Evolutionary conservation across 1,284 basidiomycete genomes (phyloP), one percentile per base, ranked within the genome.

Genomic region (Sanghuangporus sanghuang): DNA sequence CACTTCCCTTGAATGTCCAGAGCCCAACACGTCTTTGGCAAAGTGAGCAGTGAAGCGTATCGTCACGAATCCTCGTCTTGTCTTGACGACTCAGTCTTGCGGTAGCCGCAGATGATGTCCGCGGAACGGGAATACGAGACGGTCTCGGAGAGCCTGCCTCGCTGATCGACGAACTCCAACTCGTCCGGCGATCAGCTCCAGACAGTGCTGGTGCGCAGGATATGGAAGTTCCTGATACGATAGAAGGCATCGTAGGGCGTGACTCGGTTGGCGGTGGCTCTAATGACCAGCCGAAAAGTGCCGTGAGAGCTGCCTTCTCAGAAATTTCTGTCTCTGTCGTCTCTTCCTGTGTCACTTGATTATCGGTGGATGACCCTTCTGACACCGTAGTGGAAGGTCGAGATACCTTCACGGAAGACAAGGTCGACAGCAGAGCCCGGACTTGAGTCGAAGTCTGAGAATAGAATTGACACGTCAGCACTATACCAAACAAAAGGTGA

Each of bases 21-120:
- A 93, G 74, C 2, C 90, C 90, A 49, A 92, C 78, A 8, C 90
- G 81, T 32, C 90, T 80, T 69, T 90, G 89, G 69, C 90, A 92
- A 21, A 93, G 75, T 6, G 75, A 64, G 66, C 90, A 93, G 64
- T 85, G 80, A 2, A 92, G 72, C 8, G 82, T 73, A 8, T 79
- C 77, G 46, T 85, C 83, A 11, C 75, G 74, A 66, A 68, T 76
- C 71, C 65, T 61, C 57, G 39, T 48, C 61, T 12, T 63, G 60
- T 61, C 65, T 35, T 38, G 58, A 18, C 54, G 49, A 27, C 52
- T 23, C 40, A 54, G 57, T 50, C 64, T 58, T 32, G 56, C 16
- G 14, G 46, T 23, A 14, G 52, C 46, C 18, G 50, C 21, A 12
- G 62, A 63, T n/a, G 61, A 56, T 16, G 52, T 44, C n/a, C 62